phyloP scores from a whole-genome alignment of 768 basidiomycete genomes.

The Omphalotus guepiniiformis region DNA sequence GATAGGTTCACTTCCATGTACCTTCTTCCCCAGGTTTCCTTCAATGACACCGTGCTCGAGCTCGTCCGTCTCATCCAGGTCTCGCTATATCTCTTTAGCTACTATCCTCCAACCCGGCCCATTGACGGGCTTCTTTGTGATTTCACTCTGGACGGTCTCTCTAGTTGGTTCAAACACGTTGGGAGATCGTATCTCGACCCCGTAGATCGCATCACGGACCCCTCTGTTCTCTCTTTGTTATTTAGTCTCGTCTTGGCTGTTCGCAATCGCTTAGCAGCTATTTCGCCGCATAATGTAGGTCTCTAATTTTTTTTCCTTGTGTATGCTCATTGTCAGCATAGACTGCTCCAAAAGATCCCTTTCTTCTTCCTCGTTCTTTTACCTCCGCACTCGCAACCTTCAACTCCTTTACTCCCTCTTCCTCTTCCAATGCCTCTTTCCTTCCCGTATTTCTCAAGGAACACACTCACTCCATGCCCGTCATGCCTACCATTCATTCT shows the following conservation, averaged over 20 bases:
- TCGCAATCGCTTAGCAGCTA: slow-evolving; percentile 64
- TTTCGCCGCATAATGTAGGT: slow-evolving; percentile 41
- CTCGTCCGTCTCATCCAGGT: slow-evolving; percentile 74
- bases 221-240: slow-evolving; percentile 63
- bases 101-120: slow-evolving; percentile 22
- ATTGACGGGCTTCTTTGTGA: slow-evolving; percentile 78
- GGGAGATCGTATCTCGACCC: slow-evolving; percentile 68
- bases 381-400: slow-evolving; percentile 42
- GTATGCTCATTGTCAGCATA: slow-evolving; percentile 11
- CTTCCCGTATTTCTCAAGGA: slow-evolving; percentile 9
- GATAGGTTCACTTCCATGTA: slow-evolving; percentile 76
- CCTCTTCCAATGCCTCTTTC: slow-evolving; percentile 15
- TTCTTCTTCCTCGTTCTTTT: slow-evolving; percentile 63
- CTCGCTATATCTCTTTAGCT: slow-evolving; percentile 65
- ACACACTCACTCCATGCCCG: not conserved
- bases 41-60: slow-evolving; percentile 67
- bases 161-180: slow-evolving; percentile 61
- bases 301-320: slow-evolving; percentile 2
- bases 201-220: slow-evolving; percentile 71
- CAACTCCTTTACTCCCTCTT: slow-evolving; percentile 19
- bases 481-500: not conserved
- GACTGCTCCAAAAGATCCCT: slow-evolving; percentile 70
- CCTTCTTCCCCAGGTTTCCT: slow-evolving; percentile 44
- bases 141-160: slow-evolving; percentile 65
- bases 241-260: slow-evolving; percentile 63